A percentile compares a stretch with the other conserved stretches of the same genome.
These are phyloP conservation scores for Verruconis gallopava DNA, from an alignment of 2,329 filamentous ascomycete species.

Conservation along the genomic window DNA sequence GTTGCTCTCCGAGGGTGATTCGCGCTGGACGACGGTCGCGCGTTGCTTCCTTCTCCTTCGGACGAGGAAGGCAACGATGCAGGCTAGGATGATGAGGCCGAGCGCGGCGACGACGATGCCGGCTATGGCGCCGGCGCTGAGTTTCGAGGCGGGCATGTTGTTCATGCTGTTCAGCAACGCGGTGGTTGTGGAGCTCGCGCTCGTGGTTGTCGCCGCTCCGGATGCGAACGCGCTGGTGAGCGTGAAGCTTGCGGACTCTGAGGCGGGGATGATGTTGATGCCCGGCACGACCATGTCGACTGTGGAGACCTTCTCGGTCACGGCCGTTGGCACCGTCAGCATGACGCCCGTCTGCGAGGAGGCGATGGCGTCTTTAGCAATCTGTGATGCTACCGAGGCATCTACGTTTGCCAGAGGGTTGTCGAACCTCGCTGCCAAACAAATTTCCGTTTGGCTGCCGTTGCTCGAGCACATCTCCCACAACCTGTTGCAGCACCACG, in stretches of 20 bases:
- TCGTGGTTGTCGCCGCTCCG: neutral
- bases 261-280: neutral
- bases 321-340: neutral
- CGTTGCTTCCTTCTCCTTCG: neutral
- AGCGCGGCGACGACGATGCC: neutral
- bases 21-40: neutral
- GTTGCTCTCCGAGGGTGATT: neutral
- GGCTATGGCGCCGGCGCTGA: neutral
- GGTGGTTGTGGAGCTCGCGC: too few relatives aligned
- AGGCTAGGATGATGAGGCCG: neutral
- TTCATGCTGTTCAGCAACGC: too few relatives aligned
- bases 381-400: neutral
- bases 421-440: neutral
- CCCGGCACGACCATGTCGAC: neutral
- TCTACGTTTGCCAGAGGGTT: neutral
- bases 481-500: neutral
- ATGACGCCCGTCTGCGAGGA: neutral
- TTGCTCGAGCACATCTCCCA: neutral
- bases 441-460: neutral
- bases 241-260: neutral
- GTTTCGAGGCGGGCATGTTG: neutral
- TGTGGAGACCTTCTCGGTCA: neutral
- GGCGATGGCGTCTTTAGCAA: neutral
- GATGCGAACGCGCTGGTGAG: neutral
- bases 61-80: neutral